Evolutionary conservation across 2,329 filamentous ascomycete genomes (phyloP), one percentile per base, ranked within the genome.

Genomic region (Fusarium clavum): DNA sequence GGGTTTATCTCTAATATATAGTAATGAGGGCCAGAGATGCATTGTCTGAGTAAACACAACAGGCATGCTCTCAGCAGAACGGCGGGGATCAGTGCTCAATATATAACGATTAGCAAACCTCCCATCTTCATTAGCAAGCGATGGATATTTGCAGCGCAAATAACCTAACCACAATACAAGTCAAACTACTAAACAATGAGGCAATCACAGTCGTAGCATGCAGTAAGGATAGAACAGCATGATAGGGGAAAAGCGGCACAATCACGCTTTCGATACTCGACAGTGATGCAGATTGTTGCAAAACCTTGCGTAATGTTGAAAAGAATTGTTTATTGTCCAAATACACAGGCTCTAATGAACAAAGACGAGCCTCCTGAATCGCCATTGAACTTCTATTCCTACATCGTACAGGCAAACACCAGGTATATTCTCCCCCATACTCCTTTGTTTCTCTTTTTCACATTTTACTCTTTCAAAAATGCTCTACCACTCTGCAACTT

Each of bases 401-500:
- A 52, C 58, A 72, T 72, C 60, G 55, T 67, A 73, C 70, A 73
- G 55, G 43, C 48, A 52, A 64, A 62, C 53, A 56, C 49, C 54
- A 61, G 62, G 67, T 72, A 72, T 72, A 60, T 51, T 53, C 29
- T 48, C 30, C 20, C 16, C 6, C 18, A 12, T 44, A 18, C 16
- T 30, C 12, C 18, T 48, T 51, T 43, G 12, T 20, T 22, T 32
- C 12, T 18, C 22, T 45, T 29, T 29, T 16, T 24, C 18, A 10
- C 24, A 5, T 25, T 14, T 18, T n/a, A n/a, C 18, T 38, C 18
- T n/a, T 7, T 3, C 4, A 0, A n/a, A 1, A 20, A 14, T 22
- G 18, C 16, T 52, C 6, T 29, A 86, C 84, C 83, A 85, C 67
- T 81, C 77, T n/a, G 77, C 68, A 14, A 85, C 78, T 74, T 86